Conservation (phyloP, 768 basidiomycete genomes). For the Asterophora parasitica region DNA sequence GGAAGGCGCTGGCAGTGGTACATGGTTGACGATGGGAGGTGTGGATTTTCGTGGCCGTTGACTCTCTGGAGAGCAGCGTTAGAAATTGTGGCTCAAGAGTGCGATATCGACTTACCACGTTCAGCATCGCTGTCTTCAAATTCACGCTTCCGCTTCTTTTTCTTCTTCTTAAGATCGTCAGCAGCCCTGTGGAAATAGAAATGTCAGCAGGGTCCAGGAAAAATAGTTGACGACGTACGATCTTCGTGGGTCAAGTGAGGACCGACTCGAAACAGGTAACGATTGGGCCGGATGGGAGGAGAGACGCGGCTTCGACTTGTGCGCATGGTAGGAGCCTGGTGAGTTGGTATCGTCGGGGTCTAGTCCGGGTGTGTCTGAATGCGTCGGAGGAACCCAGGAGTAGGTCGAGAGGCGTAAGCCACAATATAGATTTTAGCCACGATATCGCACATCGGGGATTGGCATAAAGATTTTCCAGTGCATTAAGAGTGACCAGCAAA, state of each 20-base stretch:
- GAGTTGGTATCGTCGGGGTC: slow-evolving; percentile 47
- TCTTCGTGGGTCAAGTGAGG: slow-evolving; percentile 60
- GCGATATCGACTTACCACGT: slow-evolving; percentile 33
- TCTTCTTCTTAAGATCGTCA: slow-evolving; percentile 69
- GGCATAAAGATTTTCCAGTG: neutral
- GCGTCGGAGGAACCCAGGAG: neutral
- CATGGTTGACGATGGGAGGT: slow-evolving; percentile 39
- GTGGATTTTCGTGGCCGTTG: slow-evolving; percentile 55
- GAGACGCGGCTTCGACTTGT: slow-evolving; percentile 40
- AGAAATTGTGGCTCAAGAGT: slow-evolving; percentile 4
- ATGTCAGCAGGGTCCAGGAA: slow-evolving; percentile 6
- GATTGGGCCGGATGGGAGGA: slow-evolving; percentile 41
- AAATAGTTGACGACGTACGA: slow-evolving; percentile 35
- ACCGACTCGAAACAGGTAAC: slow-evolving; percentile 44
- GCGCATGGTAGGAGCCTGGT: slow-evolving; percentile 27
- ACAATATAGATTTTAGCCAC: neutral
- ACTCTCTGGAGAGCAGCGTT: slow-evolving; percentile 33
- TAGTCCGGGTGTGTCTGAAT: slow-evolving; percentile 41
- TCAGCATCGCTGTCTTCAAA: slow-evolving; percentile 68
- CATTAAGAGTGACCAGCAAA: neutral
- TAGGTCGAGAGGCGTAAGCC: neutral
- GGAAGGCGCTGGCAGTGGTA: slow-evolving; percentile 33
- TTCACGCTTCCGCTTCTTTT: slow-evolving; percentile 83
- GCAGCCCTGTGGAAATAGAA: slow-evolving; percentile 19
- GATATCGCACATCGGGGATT: neutral